Percentiles rank a stretch among this genome's conserved stretches.
phyloP scores from a whole-genome alignment of 2,329 filamentous ascomycete species.

The Stagonosporopsis tanaceti region DNA sequence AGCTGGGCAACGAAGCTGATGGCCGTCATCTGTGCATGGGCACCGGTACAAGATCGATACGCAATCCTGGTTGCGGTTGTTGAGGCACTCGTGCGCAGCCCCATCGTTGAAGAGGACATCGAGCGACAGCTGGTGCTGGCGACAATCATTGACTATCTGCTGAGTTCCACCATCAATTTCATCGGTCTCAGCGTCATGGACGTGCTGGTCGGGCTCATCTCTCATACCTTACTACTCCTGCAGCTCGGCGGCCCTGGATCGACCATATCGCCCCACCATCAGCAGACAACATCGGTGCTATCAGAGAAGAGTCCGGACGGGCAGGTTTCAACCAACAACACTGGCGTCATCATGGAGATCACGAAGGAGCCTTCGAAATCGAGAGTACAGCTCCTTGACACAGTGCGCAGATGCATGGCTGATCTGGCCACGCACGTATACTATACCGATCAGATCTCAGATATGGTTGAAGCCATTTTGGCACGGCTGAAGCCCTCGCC shows the following conservation, averaged over 20 bases:
- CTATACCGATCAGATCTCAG: slow-evolving; percentile 93
- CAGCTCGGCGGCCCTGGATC: slow-evolving; percentile 64
- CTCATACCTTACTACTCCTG: slow-evolving; percentile 80
- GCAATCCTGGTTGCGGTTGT: slow-evolving; percentile 84
- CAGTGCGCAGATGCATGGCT: slow-evolving; percentile 85
- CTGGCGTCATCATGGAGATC: slow-evolving; percentile 50
- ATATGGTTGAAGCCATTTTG: slow-evolving; percentile 88
- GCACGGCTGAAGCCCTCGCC: slow-evolving; percentile 74
- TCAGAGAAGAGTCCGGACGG: slow-evolving; percentile 31
- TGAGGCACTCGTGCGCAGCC: slow-evolving; percentile 74
- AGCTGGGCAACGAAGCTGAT: slow-evolving; percentile 87
- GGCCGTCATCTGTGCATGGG: slow-evolving; percentile 81
- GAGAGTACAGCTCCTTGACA: slow-evolving; percentile 70
- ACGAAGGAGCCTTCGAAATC: slow-evolving; percentile 59
- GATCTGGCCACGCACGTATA: slow-evolving; percentile 93
- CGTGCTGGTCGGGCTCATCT: slow-evolving; percentile 82
- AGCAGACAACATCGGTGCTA: slow-evolving; percentile 44
- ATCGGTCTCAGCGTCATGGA: slow-evolving; percentile 98
- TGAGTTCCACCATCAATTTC: slow-evolving; percentile 89
- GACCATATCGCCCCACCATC: slow-evolving; percentile 49
- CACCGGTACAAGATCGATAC: slow-evolving; percentile 93
- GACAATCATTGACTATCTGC: slow-evolving; percentile 79
- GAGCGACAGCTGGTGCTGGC: slow-evolving; percentile 77
- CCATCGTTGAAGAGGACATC: slow-evolving; percentile 74
- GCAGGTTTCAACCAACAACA: slow-evolving; percentile 28